Conservation (phyloP, 208 protist species). For the Leishmania aethiopica region DNA sequence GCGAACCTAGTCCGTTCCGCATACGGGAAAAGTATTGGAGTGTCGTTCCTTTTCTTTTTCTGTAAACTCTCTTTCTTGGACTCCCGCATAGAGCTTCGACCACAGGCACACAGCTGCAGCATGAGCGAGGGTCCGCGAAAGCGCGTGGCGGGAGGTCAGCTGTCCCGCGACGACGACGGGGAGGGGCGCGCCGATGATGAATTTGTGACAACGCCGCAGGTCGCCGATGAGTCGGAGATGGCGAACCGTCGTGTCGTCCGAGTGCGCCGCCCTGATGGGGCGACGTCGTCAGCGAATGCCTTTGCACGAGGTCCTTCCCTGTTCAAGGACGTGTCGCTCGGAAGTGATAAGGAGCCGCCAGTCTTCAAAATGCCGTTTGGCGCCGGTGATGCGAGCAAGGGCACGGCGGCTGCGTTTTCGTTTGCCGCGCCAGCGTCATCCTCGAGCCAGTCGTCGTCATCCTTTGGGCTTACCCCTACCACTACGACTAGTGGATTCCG, state of each 20-base stretch:
- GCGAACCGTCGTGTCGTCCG: slow-evolving; percentile 67
- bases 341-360: slow-evolving; percentile 11
- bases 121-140: slow-evolving; percentile 34
- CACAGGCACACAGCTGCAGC: not conserved
- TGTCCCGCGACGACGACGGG: slow-evolving; percentile 36
- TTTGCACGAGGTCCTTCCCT: slow-evolving; percentile 14
- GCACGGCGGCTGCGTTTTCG: not conserved
- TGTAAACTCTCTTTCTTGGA: not conserved
- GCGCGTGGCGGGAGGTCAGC: slow-evolving; percentile 39
- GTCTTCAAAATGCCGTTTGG: slow-evolving; percentile 25
- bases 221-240: slow-evolving; percentile 63
- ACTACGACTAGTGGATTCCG: slow-evolving; percentile 2
- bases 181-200: slow-evolving; percentile 41
- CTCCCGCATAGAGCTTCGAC: not conserved
- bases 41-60: not conserved
- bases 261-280: slow-evolving; percentile 33
- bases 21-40: not conserved
- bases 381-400: not conserved
- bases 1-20: not conserved
- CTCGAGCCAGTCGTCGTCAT: not conserved
- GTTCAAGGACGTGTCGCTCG: slow-evolving; percentile 43
- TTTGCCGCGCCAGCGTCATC: not conserved
- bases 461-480: not conserved
- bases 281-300: slow-evolving; percentile 4
- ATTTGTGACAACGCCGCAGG: slow-evolving; percentile 52